phyloP scores from a whole-genome alignment of 2,329 filamentous ascomycete species.

The Ascochyta koolunga region DNA sequence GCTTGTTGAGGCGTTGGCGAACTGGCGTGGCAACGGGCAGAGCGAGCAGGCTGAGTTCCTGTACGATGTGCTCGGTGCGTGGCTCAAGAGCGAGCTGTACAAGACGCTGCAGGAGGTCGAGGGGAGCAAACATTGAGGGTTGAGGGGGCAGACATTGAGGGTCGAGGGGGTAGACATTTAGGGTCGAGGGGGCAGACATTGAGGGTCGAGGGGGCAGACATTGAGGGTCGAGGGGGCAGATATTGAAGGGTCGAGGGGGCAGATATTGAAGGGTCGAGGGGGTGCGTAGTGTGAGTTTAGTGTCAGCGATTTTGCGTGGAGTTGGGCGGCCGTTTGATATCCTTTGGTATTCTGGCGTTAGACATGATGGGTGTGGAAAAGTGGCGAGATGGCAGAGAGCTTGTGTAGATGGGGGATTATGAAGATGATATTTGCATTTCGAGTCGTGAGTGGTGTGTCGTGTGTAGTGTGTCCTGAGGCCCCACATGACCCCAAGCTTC shows the following conservation, averaged over 20 bases:
- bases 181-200: background rate
- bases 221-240: background rate
- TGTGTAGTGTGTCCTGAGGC: background rate
- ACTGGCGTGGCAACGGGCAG: slow-evolving; percentile 29
- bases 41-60: slow-evolving; percentile 37
- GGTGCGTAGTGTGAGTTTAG: background rate
- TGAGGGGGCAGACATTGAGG: background rate
- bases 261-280: background rate
- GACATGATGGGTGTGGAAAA: slow-evolving; percentile 1
- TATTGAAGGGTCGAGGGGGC: too few relatives aligned
- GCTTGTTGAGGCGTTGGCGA: slow-evolving; percentile 38
- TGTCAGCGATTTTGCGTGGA: slow-evolving; percentile 1
- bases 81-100: slow-evolving; percentile 41
- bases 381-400: background rate
- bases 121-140: slow-evolving; percentile 8
- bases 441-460: background rate
- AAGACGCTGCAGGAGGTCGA: slow-evolving; percentile 37
- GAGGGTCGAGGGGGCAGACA: background rate
- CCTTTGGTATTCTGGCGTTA: background rate
- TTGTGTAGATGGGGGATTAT: background rate
- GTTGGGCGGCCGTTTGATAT: slow-evolving; percentile 7
- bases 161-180: background rate
- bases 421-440: background rate
- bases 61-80: slow-evolving; percentile 40
- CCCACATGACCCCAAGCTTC: slow-evolving; percentile 20